Base-by-base conservation (phyloP, 2,329 filamentous ascomycete species). In the Paraphaeosphaeria minitans region DNA sequence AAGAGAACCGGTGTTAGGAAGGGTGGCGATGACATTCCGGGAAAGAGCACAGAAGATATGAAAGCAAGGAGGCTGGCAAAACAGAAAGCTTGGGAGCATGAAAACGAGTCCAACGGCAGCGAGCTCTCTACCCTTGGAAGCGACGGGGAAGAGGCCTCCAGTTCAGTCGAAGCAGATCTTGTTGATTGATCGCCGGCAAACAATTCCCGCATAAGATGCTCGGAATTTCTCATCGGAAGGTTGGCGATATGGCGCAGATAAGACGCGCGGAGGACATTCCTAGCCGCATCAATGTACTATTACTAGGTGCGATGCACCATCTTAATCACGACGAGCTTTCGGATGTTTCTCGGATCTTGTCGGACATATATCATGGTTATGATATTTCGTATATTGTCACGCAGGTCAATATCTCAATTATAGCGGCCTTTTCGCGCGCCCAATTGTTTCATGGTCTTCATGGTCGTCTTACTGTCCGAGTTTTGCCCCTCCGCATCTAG, bases 1-100 rank as follows among this genome's bases (percentile, higher is more conserved):
- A 83, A 76, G 56, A 77, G 85, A 53, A 83, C 79, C n/a, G 86
- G 84, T 8, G 81, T 78, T 58, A 82, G 83, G 65, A 85, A 85
- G 67, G 80, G 74, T 22, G 53, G 12, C 2, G 63, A 56, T 2
- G 45, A 41, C 1, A 68, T 61, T 53, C 67, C 66, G 5, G 52
- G 29, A 2, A 69, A 70, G 37, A 58, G 43, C 10, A 57, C 41
- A 3, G 66, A 53, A 10, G 61, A 55, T 12, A 53, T 33, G 4
- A 51, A 52, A 22, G 51, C 31, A 21, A 60, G 56, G 53, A 41
- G 45, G 24, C 50, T 55, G 10, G 50, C n/a, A 27, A 62, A 63
- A 55, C 39, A 65, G 55, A 71, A 50, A 24, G 64, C 62, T 3
- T 64, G 66, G 1, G 63, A 69, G 9, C 58, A 65, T 7, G 72